phyloP scores from a whole-genome alignment of 768 basidiomycete genomes.

The Tylopilus rubrobrunneus region DNA sequence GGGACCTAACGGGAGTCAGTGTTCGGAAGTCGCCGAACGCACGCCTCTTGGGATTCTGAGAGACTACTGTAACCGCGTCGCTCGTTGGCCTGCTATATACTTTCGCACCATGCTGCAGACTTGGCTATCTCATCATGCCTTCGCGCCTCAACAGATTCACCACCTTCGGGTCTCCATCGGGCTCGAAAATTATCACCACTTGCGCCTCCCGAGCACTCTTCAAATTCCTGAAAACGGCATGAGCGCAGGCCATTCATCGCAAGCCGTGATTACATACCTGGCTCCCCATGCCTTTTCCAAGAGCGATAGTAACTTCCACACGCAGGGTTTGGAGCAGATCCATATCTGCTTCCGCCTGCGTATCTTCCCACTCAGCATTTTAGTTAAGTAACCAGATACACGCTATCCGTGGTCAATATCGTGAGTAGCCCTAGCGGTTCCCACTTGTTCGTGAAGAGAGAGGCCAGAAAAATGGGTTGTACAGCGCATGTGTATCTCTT shows the following conservation, averaged over 20 bases:
- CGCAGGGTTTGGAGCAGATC: conserved; percentile 56
- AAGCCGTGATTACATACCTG: conserved; percentile 47
- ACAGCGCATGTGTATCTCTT: conserved; percentile 60
- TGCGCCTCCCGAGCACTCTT: conserved; percentile 76
- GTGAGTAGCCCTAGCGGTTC: conserved; percentile 47
- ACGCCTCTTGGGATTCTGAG: no score
- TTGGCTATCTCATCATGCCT: neutral
- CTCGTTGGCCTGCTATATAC: no score
- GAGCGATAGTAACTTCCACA: conserved; percentile 49
- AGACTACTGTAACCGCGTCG: no score
- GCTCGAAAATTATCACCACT: conserved; percentile 57
- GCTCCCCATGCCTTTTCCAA: conserved; percentile 73
- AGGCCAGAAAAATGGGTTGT: conserved; percentile 15
- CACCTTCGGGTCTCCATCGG: conserved; percentile 24
- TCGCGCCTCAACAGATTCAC: conserved; percentile 39
- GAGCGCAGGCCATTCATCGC: neutral
- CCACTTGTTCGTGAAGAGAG: conserved; percentile 74
- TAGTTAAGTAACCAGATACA: conserved; percentile 20
- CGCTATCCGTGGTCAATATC: neutral
- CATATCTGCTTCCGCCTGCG: conserved; percentile 60
- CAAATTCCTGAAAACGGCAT: conserved; percentile 48
- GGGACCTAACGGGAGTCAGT: no score
- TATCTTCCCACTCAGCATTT: conserved; percentile 62
- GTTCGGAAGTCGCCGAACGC: no score
- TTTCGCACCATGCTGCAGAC: no score